Conservation (phyloP, 2,329 filamentous ascomycete species). For the Colletotrichum noveboracense region DNA sequence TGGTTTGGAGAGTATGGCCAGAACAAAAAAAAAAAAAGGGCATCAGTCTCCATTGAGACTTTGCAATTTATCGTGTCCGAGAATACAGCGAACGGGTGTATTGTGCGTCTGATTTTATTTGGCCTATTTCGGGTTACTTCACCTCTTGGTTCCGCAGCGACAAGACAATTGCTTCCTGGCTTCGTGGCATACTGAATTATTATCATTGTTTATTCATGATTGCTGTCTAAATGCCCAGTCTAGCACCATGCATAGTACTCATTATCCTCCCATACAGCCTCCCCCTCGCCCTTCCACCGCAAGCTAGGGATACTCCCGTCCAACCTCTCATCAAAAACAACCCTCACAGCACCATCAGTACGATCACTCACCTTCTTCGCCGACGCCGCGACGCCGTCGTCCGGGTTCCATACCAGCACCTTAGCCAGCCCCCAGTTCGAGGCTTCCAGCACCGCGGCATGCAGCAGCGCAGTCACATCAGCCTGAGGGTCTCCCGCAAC, state of each 20-base stretch:
- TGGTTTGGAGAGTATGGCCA: no score
- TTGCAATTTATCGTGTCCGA: no score
- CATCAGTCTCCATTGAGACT: no score
- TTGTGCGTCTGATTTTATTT: no score
- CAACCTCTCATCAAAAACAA: slow-evolving; percentile 33
- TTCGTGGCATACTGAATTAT: no score
- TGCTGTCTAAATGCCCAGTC: neutral
- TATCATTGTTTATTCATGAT: neutral
- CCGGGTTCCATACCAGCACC: slow-evolving; percentile 42
- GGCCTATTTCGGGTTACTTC: no score
- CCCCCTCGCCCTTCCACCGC: slow-evolving; percentile 36
- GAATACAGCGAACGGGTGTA: no score
- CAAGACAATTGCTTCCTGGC: no score
- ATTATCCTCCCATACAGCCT: slow-evolving; percentile 32
- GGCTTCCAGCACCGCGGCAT: slow-evolving; percentile 38
- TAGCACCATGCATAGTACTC: slow-evolving; percentile 33
- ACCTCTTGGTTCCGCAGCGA: no score
- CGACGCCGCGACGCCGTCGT: slow-evolving; percentile 29
- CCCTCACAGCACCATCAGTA: slow-evolving; percentile 37
- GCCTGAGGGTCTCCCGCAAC: slow-evolving; percentile 28
- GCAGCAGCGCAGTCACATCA: slow-evolving; percentile 32
- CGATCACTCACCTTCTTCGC: slow-evolving; percentile 37
- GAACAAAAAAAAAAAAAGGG: no score
- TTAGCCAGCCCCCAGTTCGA: slow-evolving; percentile 32
- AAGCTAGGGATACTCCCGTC: slow-evolving; percentile 37